These are phyloP conservation scores for Elymus sibiricus DNA, from an alignment of 176 grass and related monocot genomes.

Conservation along the genomic window DNA sequence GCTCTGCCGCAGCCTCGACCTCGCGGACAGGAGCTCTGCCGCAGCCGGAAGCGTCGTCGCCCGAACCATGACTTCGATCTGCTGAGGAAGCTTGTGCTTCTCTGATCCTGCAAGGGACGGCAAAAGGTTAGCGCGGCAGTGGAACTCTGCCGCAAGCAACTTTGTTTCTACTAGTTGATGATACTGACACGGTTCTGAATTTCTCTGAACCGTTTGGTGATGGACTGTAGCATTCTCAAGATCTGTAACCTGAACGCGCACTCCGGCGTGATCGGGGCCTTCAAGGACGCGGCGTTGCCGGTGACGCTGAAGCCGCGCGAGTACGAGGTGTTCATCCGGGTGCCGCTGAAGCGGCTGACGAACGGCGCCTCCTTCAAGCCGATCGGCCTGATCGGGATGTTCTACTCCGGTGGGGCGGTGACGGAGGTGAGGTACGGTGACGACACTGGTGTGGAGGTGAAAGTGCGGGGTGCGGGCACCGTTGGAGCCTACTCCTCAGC, in stretches of 20 bases:
- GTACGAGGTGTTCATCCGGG: constrained; percentile 68
- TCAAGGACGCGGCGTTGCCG: constrained; percentile 57
- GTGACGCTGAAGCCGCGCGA: constrained; percentile 65
- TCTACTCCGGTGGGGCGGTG: constrained; percentile 74
- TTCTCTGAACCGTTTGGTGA: not conserved
- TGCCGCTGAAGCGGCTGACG: constrained; percentile 38
- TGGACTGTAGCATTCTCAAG: constrained; percentile 55
- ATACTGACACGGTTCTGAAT: not conserved
- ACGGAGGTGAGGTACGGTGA: constrained; percentile 16
- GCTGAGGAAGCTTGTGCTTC: constrained; percentile 85
- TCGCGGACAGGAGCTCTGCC: no score
- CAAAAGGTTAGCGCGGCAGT: constrained; percentile 50
- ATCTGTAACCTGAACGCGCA: constrained; percentile 86
- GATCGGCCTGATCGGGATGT: constrained; percentile 60
- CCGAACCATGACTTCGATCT: constrained; percentile 77
- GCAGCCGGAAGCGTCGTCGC: no score
- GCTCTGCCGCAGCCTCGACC: no score
- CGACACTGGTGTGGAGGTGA: constrained; percentile 15
- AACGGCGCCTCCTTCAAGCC: constrained; percentile 57
- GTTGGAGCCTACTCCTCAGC: constrained; percentile 55
- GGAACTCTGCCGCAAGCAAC: not conserved
- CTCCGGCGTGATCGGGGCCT: constrained; percentile 74
- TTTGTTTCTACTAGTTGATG: not conserved
- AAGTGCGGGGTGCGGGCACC: constrained; percentile 38
- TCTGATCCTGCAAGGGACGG: constrained; percentile 75